phyloP scores from a whole-genome alignment of 805 yeast genomes.

The Jamesozyma jinghongensis region DNA sequence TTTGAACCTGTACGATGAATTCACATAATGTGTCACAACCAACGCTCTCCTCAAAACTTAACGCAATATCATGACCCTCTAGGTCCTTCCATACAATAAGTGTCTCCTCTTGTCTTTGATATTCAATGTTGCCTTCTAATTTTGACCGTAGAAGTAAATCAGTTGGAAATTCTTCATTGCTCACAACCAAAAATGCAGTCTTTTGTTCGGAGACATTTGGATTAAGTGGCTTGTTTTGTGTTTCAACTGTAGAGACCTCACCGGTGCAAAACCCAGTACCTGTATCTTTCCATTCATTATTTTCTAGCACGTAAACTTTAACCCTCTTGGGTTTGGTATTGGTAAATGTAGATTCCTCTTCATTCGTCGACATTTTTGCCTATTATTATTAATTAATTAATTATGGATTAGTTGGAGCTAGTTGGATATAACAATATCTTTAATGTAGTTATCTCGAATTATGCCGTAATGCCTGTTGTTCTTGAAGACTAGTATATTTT shows the following conservation, averaged over 20 bases:
- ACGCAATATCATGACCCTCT: slow-evolving; percentile 62
- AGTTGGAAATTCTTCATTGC: slow-evolving; percentile 54
- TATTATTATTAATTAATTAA: too few species aligned
- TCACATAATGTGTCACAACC: slow-evolving; percentile 84
- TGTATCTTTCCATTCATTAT: slow-evolving; percentile 81
- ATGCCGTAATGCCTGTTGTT: too few species aligned
- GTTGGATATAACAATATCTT: too few species aligned
- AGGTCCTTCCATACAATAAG: slow-evolving; percentile 87
- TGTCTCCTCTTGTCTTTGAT: slow-evolving; percentile 91
- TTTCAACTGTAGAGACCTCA: slow-evolving; percentile 30
- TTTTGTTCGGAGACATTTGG: slow-evolving; percentile 10
- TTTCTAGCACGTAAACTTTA: slow-evolving; percentile 76
- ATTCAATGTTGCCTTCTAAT: slow-evolving; percentile 69
- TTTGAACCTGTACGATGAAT: slow-evolving; percentile 62
- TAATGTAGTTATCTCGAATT: too few species aligned
- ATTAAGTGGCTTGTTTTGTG: background rate
- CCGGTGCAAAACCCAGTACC: slow-evolving; percentile 92
- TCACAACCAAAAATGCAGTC: slow-evolving; percentile 57
- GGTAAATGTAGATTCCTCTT: slow-evolving; percentile 3
- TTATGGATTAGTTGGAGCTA: too few species aligned
- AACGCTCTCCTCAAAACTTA: slow-evolving; percentile 83
- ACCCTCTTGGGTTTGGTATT: slow-evolving; percentile 59
- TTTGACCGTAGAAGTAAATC: slow-evolving; percentile 54
- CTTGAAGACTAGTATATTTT: too few species aligned
- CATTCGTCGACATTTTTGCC: background rate